Conservation (phyloP, 2,329 filamentous ascomycete species). For the Amauroascus niger region DNA sequence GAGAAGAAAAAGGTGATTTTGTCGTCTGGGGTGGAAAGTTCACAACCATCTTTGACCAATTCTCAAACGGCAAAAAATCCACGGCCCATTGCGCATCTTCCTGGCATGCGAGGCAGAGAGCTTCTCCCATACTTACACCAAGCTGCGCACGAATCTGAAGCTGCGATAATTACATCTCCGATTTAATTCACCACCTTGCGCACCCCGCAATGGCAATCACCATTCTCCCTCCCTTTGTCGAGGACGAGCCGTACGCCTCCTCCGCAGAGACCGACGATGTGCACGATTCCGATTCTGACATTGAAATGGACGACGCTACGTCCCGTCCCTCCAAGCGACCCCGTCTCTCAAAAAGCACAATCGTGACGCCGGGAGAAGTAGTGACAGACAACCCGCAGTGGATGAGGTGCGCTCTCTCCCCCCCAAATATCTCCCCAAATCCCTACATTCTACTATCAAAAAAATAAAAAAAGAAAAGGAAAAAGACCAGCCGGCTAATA, state of each 20-base stretch:
- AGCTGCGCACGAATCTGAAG: too few relatives aligned
- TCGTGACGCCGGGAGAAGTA: constrained; percentile 76
- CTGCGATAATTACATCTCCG: too few relatives aligned
- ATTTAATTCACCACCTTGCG: not conserved
- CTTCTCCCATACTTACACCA: too few relatives aligned
- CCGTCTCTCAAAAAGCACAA: constrained; percentile 30
- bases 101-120: too few relatives aligned
- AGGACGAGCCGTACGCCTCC: constrained; percentile 21
- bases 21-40: too few relatives aligned
- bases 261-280: constrained; percentile 26
- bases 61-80: too few relatives aligned
- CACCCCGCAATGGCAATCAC: constrained; percentile 43
- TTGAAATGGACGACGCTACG: constrained; percentile 37
- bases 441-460: not conserved
- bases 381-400: constrained; percentile 85
- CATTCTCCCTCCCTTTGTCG: constrained; percentile 41
- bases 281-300: constrained; percentile 39
- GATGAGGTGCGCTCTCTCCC: constrained; percentile 56
- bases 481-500: too few relatives aligned
- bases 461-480: not conserved
- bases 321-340: constrained; percentile 28
- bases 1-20: too few relatives aligned
- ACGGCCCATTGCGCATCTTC: too few relatives aligned
- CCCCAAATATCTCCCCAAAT: too few relatives aligned
- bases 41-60: too few relatives aligned